Evolutionary conservation across 2,329 filamentous ascomycete genomes (phyloP).

Genomic region (Verticillium dahliae): DNA sequence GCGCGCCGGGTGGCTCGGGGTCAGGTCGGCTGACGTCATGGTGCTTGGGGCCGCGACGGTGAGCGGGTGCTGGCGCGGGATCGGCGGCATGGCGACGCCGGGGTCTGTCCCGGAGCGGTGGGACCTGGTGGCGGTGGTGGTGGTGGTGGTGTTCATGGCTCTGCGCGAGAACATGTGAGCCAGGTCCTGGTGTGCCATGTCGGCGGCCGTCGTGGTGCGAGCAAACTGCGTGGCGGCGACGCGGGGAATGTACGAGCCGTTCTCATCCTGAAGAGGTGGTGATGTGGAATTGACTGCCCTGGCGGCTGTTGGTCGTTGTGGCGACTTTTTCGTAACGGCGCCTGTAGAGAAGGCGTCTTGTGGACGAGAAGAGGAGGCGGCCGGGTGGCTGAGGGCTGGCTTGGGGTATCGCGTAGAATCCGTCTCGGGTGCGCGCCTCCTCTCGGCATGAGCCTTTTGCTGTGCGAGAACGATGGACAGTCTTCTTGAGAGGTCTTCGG

Average conservation of each 20-base stretch:
- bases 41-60: background rate
- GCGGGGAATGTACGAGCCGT: conserved; percentile 38
- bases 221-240: conserved; percentile 50
- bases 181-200: conserved; percentile 24
- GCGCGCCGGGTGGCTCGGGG: conserved; percentile 20
- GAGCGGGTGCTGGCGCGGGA: conserved; percentile 10
- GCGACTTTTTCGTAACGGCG: conserved; percentile 9
- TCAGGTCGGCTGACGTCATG: conserved; percentile 13
- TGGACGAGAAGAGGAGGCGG: background rate
- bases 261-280: background rate
- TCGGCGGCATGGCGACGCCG: background rate
- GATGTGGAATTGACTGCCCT: conserved; percentile 3
- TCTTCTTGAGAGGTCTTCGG: conserved; percentile 47
- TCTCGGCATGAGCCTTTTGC: conserved; percentile 35
- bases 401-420: background rate
- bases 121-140: conserved; percentile 16
- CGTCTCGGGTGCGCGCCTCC: conserved; percentile 17
- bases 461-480: conserved; percentile 44
- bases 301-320: conserved; percentile 3
- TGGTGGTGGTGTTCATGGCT: conserved; percentile 19
- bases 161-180: conserved; percentile 36
- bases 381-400: background rate
- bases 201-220: conserved; percentile 42
- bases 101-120: conserved; percentile 23
- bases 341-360: background rate